Evolutionary conservation across 2,329 filamentous ascomycete genomes (phyloP).

Genomic region (Sporothrix dimorphospora): DNA sequence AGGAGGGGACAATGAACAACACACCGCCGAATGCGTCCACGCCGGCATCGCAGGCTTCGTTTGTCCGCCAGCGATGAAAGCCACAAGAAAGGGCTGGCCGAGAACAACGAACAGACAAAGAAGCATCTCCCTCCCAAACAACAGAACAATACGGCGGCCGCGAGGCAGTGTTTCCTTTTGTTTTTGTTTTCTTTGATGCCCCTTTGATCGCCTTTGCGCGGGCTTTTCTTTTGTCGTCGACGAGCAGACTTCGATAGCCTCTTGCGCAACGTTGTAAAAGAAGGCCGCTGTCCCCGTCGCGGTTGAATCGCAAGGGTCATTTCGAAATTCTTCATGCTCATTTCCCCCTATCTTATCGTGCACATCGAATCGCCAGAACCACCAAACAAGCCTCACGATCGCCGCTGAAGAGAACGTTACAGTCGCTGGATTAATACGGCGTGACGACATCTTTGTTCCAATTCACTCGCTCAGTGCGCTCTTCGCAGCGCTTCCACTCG

Average conservation of each 20-base stretch:
- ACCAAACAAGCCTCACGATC: background rate
- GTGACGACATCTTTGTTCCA: background rate
- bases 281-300: background rate
- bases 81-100: background rate
- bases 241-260: background rate
- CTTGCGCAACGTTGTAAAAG: background rate
- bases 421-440: background rate
- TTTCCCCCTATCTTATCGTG: constrained; percentile 4
- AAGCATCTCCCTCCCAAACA: background rate
- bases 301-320: background rate
- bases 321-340: constrained; percentile 7
- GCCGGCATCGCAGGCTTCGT: constrained; percentile 14
- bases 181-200: constrained; percentile 15
- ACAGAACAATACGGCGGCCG: background rate
- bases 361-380: background rate
- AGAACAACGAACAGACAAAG: background rate
- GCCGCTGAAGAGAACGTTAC: background rate
- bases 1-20: constrained; percentile 25
- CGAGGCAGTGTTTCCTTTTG: background rate
- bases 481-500: background rate
- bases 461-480: constrained; percentile 12
- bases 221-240: background rate
- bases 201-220: background rate
- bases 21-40: constrained; percentile 32
- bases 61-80: constrained; percentile 15